Conservation (phyloP, 768 basidiomycete genomes). For the Pisolithus marmoratus region DNA sequence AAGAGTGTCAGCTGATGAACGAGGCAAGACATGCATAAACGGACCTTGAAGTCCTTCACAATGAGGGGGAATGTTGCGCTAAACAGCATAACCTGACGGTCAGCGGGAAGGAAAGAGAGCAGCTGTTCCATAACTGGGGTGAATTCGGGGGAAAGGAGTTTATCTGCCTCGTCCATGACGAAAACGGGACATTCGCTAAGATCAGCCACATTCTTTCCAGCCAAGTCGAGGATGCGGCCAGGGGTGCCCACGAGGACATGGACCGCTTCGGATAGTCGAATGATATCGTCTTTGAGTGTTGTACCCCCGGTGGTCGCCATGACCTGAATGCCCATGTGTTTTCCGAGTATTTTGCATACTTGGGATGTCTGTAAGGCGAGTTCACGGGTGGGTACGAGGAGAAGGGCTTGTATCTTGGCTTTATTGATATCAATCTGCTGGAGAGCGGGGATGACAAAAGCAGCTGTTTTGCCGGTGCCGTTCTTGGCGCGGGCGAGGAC, state of each 20-base stretch:
- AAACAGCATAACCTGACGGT: conserved; percentile 97
- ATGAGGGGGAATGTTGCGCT: conserved; percentile 99
- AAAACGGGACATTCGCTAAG: conserved; percentile 92
- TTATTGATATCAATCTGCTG: conserved; percentile 83
- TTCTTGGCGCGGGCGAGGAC: conserved; percentile 94
- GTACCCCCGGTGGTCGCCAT: conserved; percentile 99
- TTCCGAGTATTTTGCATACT: conserved; percentile 95
- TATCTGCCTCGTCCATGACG: conserved; percentile 99
- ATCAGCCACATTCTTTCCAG: conserved; percentile 90
- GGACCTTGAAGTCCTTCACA: conserved; percentile 97
- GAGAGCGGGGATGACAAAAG: conserved; percentile 96
- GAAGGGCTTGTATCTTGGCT: conserved; percentile 89
- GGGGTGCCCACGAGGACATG: conserved; percentile 98
- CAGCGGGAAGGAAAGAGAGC: conserved; percentile 73
- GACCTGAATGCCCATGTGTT: conserved; percentile 92
- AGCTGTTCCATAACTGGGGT: conserved; percentile 98
- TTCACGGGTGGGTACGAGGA: conserved; percentile 98
- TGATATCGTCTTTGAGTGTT: conserved; percentile 95
- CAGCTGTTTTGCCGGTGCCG: conserved; percentile 97
- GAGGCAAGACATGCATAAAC: neutral
- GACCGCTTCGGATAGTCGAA: conserved; percentile 83
- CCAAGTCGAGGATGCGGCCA: conserved; percentile 91
- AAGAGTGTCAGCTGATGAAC: conserved; percentile 6
- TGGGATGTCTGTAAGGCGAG: conserved; percentile 97
- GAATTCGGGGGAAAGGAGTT: conserved; percentile 95